phyloP scores from a whole-genome alignment of 2,329 filamentous ascomycete species.

The Claviceps monticola region DNA sequence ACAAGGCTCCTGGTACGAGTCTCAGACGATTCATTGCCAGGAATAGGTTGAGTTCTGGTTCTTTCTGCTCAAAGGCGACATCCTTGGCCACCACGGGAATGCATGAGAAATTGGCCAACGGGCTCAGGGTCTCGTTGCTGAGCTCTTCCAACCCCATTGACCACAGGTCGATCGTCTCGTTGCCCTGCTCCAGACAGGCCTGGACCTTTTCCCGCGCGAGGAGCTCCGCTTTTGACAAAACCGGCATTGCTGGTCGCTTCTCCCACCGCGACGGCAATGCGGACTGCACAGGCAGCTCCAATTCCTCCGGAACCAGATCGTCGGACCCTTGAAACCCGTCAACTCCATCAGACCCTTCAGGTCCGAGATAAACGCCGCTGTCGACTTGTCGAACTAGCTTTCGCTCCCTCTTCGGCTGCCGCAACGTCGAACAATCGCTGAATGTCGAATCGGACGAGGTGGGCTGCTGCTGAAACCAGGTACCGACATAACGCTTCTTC shows the following conservation, averaged over 20 bases:
- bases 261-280: slow-evolving; percentile 27
- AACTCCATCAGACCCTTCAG: slow-evolving; percentile 26
- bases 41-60: slow-evolving; percentile 46
- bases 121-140: slow-evolving; percentile 41
- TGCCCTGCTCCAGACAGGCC: slow-evolving; percentile 41
- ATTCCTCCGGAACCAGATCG: slow-evolving; percentile 18
- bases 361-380: slow-evolving; percentile 56
- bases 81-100: slow-evolving; percentile 40
- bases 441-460: slow-evolving; percentile 35
- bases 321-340: slow-evolving; percentile 41
- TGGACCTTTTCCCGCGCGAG: slow-evolving; percentile 33
- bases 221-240: slow-evolving; percentile 27
- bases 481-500: slow-evolving; percentile 50
- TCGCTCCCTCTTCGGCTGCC: slow-evolving; percentile 29
- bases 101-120: slow-evolving; percentile 38
- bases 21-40: slow-evolving; percentile 45
- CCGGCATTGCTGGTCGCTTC: slow-evolving; percentile 13
- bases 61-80: slow-evolving; percentile 44
- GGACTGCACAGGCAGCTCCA: slow-evolving; percentile 19
- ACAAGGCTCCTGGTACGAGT: slow-evolving; percentile 44
- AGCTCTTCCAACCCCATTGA: slow-evolving; percentile 38
- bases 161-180: slow-evolving; percentile 49
- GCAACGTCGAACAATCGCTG: slow-evolving; percentile 22
- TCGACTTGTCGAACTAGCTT: slow-evolving; percentile 47
- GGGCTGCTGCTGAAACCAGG: slow-evolving; percentile 53